Conservation (phyloP, 345 rosid species). For the Trapa bicornis region DNA sequence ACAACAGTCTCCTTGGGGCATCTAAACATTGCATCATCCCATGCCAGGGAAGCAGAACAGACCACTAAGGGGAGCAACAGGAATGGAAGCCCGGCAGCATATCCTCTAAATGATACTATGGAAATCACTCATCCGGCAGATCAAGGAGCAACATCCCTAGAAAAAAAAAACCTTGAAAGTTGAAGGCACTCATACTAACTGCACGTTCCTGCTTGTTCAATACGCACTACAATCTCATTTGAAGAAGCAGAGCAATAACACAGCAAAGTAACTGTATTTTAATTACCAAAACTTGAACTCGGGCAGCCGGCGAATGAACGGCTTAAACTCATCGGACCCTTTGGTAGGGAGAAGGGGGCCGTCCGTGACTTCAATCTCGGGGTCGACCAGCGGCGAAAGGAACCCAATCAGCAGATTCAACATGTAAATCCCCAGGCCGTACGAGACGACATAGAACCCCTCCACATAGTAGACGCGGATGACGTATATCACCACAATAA, state of each 20-base stretch:
- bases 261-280: neutral
- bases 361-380: slow-evolving; percentile 60
- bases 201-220: neutral
- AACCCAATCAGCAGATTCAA: slow-evolving; percentile 30
- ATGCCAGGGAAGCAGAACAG: neutral
- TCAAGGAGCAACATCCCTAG: neutral
- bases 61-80: too few relatives aligned
- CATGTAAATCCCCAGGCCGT: slow-evolving; percentile 80
- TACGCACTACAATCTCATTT: neutral
- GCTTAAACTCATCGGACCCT: slow-evolving; percentile 96
- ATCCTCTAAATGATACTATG: neutral
- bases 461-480: slow-evolving; percentile 59
- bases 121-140: neutral
- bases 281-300: slow-evolving; percentile 96
- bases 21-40: neutral
- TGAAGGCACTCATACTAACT: neutral
- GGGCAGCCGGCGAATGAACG: slow-evolving; percentile 85
- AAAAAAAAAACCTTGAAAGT: neutral
- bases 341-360: slow-evolving; percentile 84
- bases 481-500: slow-evolving; percentile 36
- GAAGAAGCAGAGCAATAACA: neutral
- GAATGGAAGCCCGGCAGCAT: neutral
- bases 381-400: slow-evolving; percentile 88
- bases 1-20: neutral
- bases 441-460: slow-evolving; percentile 80